Evolutionary conservation across 768 basidiomycete species (phyloP).

Genomic region (Tulasnella sp.): DNA sequence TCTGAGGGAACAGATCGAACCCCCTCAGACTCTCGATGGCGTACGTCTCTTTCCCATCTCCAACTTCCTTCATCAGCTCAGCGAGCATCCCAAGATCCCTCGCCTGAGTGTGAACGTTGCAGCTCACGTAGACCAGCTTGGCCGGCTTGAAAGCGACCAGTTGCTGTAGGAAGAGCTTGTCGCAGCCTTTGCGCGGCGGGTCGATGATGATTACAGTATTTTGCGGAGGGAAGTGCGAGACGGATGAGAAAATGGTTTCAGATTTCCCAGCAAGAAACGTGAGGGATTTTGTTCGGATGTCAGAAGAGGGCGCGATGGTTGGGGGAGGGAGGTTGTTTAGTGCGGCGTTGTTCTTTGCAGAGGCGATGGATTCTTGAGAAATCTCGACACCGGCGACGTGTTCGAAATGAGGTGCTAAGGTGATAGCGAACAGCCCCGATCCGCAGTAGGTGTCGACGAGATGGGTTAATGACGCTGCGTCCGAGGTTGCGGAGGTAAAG

Average conservation of each 20-base stretch:
- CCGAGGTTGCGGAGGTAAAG: slow-evolving; percentile 24
- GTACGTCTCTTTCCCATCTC: slow-evolving; percentile 39
- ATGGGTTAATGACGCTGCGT: slow-evolving; percentile 43
- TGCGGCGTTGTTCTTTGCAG: slow-evolving; percentile 51
- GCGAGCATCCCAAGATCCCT: slow-evolving; percentile 72
- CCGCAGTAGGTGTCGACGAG: slow-evolving; percentile 95
- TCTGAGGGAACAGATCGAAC: slow-evolving; percentile 94
- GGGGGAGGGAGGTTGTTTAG: slow-evolving; percentile 45
- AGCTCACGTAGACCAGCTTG: slow-evolving; percentile 82
- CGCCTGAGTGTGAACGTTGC: slow-evolving; percentile 90
- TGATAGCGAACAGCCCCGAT: slow-evolving; percentile 76
- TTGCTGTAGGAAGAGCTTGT: slow-evolving; percentile 41
- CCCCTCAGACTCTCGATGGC: slow-evolving; percentile 73
- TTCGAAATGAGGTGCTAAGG: slow-evolving; percentile 61
- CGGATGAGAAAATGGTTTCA: slow-evolving; percentile 66
- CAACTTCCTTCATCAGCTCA: slow-evolving; percentile 30
- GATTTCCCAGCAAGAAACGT: slow-evolving; percentile 74
- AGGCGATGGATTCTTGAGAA: slow-evolving; percentile 54
- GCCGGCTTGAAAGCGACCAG: slow-evolving; percentile 40
- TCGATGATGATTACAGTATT: slow-evolving; percentile 69
- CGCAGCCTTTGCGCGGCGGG: slow-evolving; percentile 92
- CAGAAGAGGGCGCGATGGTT: neutral
- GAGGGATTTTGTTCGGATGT: slow-evolving; percentile 33
- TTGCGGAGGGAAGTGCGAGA: slow-evolving; percentile 50
- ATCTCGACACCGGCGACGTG: slow-evolving; percentile 86